Evolutionary conservation across 176 grass and related monocot genomes (phyloP).

Genomic region (Eremochloa ophiuroides): DNA sequence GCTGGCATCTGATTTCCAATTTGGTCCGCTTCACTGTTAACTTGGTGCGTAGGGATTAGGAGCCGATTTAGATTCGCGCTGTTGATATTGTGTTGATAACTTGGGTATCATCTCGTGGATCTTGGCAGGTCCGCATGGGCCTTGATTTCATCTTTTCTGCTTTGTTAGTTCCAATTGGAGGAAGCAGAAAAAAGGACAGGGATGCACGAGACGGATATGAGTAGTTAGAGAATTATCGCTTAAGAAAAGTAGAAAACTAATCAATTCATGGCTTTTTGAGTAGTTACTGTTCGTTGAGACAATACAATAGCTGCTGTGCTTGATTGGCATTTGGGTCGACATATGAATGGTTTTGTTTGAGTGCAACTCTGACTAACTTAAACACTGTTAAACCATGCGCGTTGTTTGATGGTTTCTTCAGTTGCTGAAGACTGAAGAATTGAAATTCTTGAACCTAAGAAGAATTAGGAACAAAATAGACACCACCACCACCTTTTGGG

Average conservation of each 20-base stretch:
- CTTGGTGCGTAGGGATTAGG: background rate
- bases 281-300: background rate
- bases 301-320: background rate
- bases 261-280: background rate
- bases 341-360: background rate
- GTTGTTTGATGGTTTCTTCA: background rate
- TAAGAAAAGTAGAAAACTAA: background rate
- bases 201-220: background rate
- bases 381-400: background rate
- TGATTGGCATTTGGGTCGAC: constrained; percentile 4
- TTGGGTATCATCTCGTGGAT: background rate
- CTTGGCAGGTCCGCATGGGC: background rate
- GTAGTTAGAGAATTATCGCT: constrained; percentile 1
- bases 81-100: background rate
- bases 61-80: constrained; percentile 17
- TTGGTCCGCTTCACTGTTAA: background rate
- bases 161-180: background rate
- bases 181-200: background rate
- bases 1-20: background rate
- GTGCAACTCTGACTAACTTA: background rate
- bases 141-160: background rate
- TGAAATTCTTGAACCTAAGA: background rate
- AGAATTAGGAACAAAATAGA: background rate
- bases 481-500: background rate
- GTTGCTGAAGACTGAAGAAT: background rate